Evolutionary conservation across 2,329 filamentous ascomycete genomes (phyloP).

Genomic region (Xylariaceae sp.): DNA sequence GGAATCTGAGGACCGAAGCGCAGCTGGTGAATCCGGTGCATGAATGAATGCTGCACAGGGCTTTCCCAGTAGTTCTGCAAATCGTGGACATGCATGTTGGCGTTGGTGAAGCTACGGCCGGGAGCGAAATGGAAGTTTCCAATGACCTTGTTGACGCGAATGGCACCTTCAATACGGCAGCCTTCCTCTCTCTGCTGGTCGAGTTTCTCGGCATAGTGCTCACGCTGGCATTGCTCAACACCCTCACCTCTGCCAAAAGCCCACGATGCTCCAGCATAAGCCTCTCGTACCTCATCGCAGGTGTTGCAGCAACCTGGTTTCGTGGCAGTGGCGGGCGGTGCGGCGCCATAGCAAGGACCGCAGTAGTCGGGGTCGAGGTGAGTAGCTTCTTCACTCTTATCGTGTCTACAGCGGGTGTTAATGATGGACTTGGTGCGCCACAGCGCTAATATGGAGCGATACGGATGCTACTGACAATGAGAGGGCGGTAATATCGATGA

Average conservation of each 20-base stretch:
- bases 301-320: conserved; percentile 96
- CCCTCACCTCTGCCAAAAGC: conserved; percentile 88
- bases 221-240: conserved; percentile 90
- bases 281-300: conserved; percentile 93
- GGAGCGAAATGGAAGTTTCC: conserved; percentile 98
- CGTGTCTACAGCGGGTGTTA: conserved; percentile 47
- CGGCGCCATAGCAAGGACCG: conserved; percentile 85
- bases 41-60: conserved; percentile 75
- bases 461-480: conserved; percentile 50
- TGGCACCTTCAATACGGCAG: conserved; percentile 84
- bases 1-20: conserved; percentile 91
- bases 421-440: not conserved
- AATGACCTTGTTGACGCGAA: conserved; percentile 96
- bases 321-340: conserved; percentile 60
- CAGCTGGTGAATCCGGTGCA: conserved; percentile 80
- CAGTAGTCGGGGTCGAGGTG: conserved; percentile 93
- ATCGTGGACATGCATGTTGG: conserved; percentile 96
- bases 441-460: not conserved
- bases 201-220: conserved; percentile 86
- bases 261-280: conserved; percentile 85
- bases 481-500: conserved; percentile 65
- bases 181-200: conserved; percentile 86
- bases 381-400: conserved; percentile 58
- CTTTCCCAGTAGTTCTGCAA: conserved; percentile 89
- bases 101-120: conserved; percentile 90